Evolutionary conservation across 2,329 filamentous ascomycete species (phyloP), one percentile per base, ranked within the genome.

Genomic region (Blastomyces gilchristii): DNA sequence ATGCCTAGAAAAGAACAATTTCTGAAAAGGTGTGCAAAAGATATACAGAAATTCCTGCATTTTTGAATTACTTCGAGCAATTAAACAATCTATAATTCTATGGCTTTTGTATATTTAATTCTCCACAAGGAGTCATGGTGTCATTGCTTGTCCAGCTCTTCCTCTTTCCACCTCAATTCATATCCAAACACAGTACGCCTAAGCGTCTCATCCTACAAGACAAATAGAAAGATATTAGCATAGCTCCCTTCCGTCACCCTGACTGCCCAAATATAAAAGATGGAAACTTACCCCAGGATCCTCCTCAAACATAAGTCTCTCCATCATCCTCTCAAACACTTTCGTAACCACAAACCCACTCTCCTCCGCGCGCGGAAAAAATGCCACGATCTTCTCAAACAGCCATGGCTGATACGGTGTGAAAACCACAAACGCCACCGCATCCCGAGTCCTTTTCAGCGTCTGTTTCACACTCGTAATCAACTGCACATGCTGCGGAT

Each of bases 371-470:
- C 91, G 71, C 58, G 91, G 88, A 72, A 97, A 97, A 78, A 97
- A 97, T 3, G 83, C 84, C 73, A 96, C 80, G 71, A 96, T 94
- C 74, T 91, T 89, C 66, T 91, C 83, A 69, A 89, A 81, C 71
- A 97, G 79, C 92, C 92, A 97, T 1, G 93, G 92, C 66, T 94
- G 82, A 76, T 97, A 96, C 25, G 90, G 92, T 0, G 92, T 96
- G 78, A 97, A 97, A 75, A 97, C 95, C 8, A 97, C 91, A 69
- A 92, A 83, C 1, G 91, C 91, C 62, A 81, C 82, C 58, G 87
- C 84, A 1, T 78, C 78, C 3, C 73, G 69, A 3, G 77, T 74
- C 65, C 77, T 80, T 68, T 81, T 83, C 69, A 97, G 75, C 18
- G 88, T 89, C 71, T 82, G 73, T 69, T 83, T 79, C 65, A 97